These are phyloP conservation scores for Candida sphagnicola DNA, from an alignment of 805 yeast species.

Conservation along the genomic window DNA sequence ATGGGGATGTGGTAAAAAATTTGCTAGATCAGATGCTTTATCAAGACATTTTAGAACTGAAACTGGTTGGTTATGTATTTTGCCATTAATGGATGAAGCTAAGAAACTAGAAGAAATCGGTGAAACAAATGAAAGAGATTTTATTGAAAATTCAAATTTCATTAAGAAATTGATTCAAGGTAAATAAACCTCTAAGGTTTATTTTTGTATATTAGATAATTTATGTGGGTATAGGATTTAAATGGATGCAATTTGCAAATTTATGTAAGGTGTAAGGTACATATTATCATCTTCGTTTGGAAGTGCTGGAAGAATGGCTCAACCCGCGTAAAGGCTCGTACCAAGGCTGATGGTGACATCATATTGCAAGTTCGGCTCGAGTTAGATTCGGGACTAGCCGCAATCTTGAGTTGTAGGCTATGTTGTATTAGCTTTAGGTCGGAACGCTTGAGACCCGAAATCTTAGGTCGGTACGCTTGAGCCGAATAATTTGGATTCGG, in stretches of 20 bases:
- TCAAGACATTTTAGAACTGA: slow-evolving; percentile 75
- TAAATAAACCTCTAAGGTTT: slow-evolving; percentile 4
- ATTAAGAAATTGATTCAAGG: slow-evolving; percentile 16
- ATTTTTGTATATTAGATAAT: background rate
- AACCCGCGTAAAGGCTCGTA: too few species aligned
- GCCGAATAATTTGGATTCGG: too few species aligned
- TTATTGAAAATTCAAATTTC: slow-evolving; percentile 14
- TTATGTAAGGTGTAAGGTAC: too few species aligned
- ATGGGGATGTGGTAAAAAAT: slow-evolving; percentile 76
- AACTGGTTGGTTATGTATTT: slow-evolving; percentile 66
- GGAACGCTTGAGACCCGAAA: too few species aligned
- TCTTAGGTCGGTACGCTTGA: too few species aligned
- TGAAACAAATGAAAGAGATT: slow-evolving; percentile 6
- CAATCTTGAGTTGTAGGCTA: too few species aligned
- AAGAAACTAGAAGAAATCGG: slow-evolving; percentile 21
- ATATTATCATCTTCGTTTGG: too few species aligned
- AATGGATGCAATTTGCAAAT: background rate
- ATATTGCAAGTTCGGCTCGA: too few species aligned
- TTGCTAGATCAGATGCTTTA: slow-evolving; percentile 75
- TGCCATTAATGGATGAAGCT: slow-evolving; percentile 63
- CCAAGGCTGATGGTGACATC: too few species aligned
- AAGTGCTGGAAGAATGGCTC: too few species aligned
- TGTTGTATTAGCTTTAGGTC: too few species aligned
- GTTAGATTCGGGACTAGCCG: too few species aligned
- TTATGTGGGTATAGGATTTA: slow-evolving; percentile 1